These are phyloP conservation scores for Quercus variabilis DNA, from an alignment of 306 rosid genomes.

Conservation along the genomic window DNA sequence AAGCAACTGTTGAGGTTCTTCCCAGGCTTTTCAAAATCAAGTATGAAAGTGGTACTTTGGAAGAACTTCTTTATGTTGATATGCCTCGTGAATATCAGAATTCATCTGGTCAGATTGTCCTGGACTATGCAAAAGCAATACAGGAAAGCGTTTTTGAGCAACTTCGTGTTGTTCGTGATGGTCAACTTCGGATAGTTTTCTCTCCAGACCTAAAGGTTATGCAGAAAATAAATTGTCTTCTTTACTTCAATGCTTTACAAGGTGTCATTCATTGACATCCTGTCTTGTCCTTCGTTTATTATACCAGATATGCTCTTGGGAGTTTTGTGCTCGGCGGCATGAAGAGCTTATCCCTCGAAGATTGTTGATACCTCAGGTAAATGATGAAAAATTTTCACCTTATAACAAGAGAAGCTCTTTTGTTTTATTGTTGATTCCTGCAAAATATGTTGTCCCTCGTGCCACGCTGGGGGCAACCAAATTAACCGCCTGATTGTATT, in stretches of 20 bases:
- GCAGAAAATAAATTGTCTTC: constrained; percentile 4
- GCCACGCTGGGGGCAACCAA: neutral
- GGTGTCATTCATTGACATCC: constrained; percentile 14
- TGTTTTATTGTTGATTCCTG: constrained; percentile 3
- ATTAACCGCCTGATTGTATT: constrained; percentile 2
- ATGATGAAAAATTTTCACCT: constrained; percentile 18
- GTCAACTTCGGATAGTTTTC: constrained; percentile 94
- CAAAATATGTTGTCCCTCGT: neutral
- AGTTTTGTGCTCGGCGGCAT: constrained; percentile 96
- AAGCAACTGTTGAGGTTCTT: constrained; percentile 96
- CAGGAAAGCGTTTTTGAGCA: constrained; percentile 99
- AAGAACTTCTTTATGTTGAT: constrained; percentile 95
- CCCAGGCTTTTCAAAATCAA: constrained; percentile 94
- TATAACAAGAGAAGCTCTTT: constrained; percentile 4
- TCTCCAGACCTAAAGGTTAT: constrained; percentile 86
- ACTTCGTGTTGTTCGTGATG: constrained; percentile 99
- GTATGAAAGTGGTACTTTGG: constrained; percentile 98
- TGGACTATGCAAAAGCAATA: constrained; percentile 94
- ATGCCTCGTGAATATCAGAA: constrained; percentile 97
- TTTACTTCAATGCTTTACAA: neutral
- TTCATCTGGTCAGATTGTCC: constrained; percentile 93
- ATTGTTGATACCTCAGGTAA: constrained; percentile 95
- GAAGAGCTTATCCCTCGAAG: constrained; percentile 97
- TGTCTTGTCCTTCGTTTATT: constrained; percentile 14
- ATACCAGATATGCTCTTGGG: constrained; percentile 94